These are phyloP conservation scores for Beauveria medogensis DNA, from an alignment of 2,329 filamentous ascomycete species.

Conservation along the genomic window DNA sequence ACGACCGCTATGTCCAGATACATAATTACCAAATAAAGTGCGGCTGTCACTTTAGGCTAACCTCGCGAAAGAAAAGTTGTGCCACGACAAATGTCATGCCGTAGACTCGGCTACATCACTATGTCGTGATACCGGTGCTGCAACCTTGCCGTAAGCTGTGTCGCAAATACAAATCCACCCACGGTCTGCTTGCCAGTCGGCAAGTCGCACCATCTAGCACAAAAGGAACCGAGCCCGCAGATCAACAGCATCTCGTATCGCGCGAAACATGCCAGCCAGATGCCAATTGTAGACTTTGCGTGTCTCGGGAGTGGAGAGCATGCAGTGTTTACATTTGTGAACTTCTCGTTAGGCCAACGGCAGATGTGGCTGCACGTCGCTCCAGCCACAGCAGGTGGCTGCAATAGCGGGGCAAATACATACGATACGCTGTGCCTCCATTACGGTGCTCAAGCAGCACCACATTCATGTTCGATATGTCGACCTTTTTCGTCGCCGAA, in stretches of 20 bases:
- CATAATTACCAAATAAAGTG: neutral
- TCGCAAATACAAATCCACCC: neutral
- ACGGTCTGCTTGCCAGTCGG: neutral
- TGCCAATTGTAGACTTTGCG: neutral
- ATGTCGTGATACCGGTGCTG: neutral
- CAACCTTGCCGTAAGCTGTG: neutral
- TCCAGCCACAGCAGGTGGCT: neutral
- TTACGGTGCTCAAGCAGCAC: neutral
- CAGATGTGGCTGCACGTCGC: neutral
- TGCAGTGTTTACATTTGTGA: constrained; percentile 3
- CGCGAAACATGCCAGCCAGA: constrained; percentile 1
- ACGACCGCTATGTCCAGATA: neutral
- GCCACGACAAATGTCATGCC: neutral
- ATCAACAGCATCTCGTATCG: neutral
- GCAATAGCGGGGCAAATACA: neutral
- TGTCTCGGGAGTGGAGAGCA: neutral
- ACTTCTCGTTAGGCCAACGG: neutral
- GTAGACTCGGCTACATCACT: neutral
- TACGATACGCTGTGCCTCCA: neutral
- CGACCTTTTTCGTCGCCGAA: neutral
- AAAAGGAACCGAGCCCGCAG: neutral
- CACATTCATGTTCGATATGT: neutral
- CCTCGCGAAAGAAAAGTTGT: neutral
- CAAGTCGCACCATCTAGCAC: neutral
- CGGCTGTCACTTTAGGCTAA: neutral